Evolutionary conservation across 1,139 yeast species (phyloP), one percentile per base, ranked within the genome.

Genomic region (Kurtzmaniella quercitrusa): DNA sequence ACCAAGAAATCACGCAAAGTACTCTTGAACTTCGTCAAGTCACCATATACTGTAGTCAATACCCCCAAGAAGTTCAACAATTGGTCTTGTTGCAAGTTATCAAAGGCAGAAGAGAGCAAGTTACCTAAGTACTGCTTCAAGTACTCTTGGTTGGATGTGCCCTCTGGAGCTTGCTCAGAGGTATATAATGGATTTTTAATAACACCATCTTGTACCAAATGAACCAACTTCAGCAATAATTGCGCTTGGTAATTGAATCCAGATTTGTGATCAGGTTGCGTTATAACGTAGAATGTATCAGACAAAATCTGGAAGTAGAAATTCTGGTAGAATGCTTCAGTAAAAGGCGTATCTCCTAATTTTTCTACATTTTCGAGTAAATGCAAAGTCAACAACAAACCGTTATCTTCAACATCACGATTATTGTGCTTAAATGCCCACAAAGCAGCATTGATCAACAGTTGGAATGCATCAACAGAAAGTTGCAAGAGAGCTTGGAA

Each of bases 341-440:
- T 84, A 56, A 91, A 87, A 40, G 84, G 80, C 14, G 86, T 82
- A 46, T 82, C 82, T 7, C 88, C 88, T 50, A 87, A 70, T 46
- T 78, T 80, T 50, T 91, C 95, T 50, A 87, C 91, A 61, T 93
- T 93, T 53, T 80, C 80, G 49, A 91, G 75, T 51, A 93, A 74
- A 57, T 91, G 97, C 47, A 84, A 71, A 34, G 94, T 87, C 50
- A 91, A 76, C 36, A 83, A 78, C 54, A 93, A 77, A 33, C 97
- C 98, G 43, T 84, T 84, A 48, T 86, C 91, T 65, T 93, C 98
- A 43, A 93, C 97, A 47, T 89, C 97, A 63, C 97, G 80, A 64
- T 91, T 88, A 56, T 91, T 94, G 63, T 93, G 98, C 66, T 93
- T 93, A 63, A 94, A 88, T 0, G 98, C 98, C 98, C 98, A 93